Evolutionary conservation across 2,329 filamentous ascomycete genomes (phyloP).

Genomic region (Ceratocystis alfenasii): DNA sequence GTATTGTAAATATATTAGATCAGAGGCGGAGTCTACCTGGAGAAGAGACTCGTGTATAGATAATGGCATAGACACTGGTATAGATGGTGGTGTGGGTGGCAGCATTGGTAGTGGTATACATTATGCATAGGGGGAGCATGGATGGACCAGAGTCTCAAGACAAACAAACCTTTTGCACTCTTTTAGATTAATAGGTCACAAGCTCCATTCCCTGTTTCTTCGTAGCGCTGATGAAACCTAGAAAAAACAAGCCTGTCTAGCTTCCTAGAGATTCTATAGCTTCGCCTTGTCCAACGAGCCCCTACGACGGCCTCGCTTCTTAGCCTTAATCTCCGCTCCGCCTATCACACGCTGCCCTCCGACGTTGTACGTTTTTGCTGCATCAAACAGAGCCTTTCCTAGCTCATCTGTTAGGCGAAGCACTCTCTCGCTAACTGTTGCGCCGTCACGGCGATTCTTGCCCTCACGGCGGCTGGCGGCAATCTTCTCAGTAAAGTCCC

Average conservation of each 20-base stretch:
- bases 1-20: background rate
- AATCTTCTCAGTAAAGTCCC: slow-evolving; percentile 86
- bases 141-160: too few species aligned
- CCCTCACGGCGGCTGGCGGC: slow-evolving; percentile 73
- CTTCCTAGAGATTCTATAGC: slow-evolving; percentile 3
- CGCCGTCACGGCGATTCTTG: slow-evolving; percentile 90
- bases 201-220: too few species aligned
- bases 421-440: slow-evolving; percentile 74
- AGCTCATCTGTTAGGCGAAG: slow-evolving; percentile 63
- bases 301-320: slow-evolving; percentile 38
- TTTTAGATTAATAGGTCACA: too few species aligned
- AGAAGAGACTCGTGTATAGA: too few species aligned
- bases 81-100: too few species aligned
- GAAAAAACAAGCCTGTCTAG: background rate
- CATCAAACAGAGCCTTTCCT: slow-evolving; percentile 56
- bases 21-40: too few species aligned
- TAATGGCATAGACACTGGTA: too few species aligned
- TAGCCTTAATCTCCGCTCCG: slow-evolving; percentile 30
- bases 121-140: too few species aligned
- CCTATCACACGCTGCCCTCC: slow-evolving; percentile 39
- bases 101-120: too few species aligned
- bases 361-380: slow-evolving; percentile 38
- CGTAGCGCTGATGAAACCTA: background rate
- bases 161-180: too few species aligned
- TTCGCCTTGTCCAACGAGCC: slow-evolving; percentile 36